These are phyloP conservation scores for Otatea glauca DNA, from an alignment of 176 grass and related monocot genomes.

Conservation along the genomic window DNA sequence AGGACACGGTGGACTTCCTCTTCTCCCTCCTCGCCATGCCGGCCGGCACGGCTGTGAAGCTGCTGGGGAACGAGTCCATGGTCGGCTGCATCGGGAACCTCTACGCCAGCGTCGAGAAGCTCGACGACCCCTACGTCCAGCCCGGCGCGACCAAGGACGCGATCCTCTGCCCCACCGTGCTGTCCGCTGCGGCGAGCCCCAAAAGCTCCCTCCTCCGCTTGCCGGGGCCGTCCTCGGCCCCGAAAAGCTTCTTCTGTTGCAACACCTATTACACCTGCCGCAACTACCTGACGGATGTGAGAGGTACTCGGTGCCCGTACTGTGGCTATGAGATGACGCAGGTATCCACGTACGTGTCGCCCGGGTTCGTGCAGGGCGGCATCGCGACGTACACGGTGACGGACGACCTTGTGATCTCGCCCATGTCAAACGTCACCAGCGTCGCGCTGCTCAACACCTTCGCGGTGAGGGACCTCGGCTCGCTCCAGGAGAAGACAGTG, in stretches of 20 bases:
- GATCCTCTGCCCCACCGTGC: no score
- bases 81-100: conserved; percentile 18
- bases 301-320: no score
- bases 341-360: not conserved
- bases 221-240: no score
- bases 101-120: conserved; percentile 33
- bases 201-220: no score
- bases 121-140: conserved; percentile 32
- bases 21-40: conserved; percentile 26
- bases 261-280: no score
- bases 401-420: conserved; percentile 18
- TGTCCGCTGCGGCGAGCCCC: no score
- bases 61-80: not conserved
- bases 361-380: conserved; percentile 33
- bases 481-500: conserved; percentile 38
- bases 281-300: no score
- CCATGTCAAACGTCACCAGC: conserved; percentile 29
- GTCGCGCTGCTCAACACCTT: conserved; percentile 43
- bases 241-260: no score
- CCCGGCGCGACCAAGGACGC: not conserved
- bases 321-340: not conserved
- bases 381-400: conserved; percentile 43
- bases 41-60: not conserved
- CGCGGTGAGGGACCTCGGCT: not conserved
- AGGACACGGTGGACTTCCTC: conserved; percentile 28